These are phyloP conservation scores for Rhynchosporium graminicola DNA, from an alignment of 2,329 filamentous ascomycete species.

Conservation along the genomic window DNA sequence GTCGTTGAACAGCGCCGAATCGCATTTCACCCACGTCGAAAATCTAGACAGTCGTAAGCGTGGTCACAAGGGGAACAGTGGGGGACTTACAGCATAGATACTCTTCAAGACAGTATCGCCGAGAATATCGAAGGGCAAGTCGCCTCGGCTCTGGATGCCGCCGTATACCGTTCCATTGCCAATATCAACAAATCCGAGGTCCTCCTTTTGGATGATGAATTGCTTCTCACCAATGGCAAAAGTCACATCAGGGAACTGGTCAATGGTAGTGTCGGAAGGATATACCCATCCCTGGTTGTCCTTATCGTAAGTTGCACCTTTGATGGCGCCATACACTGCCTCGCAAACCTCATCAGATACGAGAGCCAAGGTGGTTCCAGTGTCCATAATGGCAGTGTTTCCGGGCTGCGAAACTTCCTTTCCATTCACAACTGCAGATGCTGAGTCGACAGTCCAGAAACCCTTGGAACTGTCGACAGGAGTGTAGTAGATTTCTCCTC, in stretches of 20 bases:
- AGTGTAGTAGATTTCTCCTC: conserved; percentile 58
- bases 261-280: conserved; percentile 52
- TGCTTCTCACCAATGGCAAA: conserved; percentile 64
- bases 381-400: conserved; percentile 71
- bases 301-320: conserved; percentile 57
- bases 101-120: conserved; percentile 60
- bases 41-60: conserved; percentile 44
- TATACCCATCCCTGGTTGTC: conserved; percentile 64
- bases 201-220: conserved; percentile 58
- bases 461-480: conserved; percentile 63
- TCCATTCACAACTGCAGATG: conserved; percentile 58
- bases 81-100: conserved; percentile 55
- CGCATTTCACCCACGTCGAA: conserved; percentile 59
- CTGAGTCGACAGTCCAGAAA: conserved; percentile 67
- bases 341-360: conserved; percentile 62
- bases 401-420: conserved; percentile 50
- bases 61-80: background rate
- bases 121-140: conserved; percentile 56
- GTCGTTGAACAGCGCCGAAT: conserved; percentile 57
- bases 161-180: conserved; percentile 57
- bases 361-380: conserved; percentile 68
- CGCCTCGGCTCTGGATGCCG: conserved; percentile 59
- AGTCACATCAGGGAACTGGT: conserved; percentile 59
- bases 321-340: conserved; percentile 64
- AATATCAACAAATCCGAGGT: conserved; percentile 57